Conservation (phyloP, 768 basidiomycete genomes). For the Tulasnella sp. region DNA sequence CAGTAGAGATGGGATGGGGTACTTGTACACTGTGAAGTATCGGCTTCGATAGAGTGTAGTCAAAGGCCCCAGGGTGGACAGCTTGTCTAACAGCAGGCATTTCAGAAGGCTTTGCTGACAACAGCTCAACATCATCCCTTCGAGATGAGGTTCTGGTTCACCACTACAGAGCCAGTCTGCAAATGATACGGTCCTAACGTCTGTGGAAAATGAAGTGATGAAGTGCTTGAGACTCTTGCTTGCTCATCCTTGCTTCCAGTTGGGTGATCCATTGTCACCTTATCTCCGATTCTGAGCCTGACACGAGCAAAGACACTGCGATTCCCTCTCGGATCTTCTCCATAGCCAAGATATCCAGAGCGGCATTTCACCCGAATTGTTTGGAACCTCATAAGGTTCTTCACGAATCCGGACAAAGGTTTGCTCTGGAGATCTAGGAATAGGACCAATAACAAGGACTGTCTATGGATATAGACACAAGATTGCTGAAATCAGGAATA, state of each 20-base stretch:
- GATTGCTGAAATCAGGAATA: slow-evolving; percentile 72
- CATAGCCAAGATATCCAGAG: slow-evolving; percentile 85
- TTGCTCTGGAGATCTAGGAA: slow-evolving; percentile 42
- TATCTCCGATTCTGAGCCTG: slow-evolving; percentile 70
- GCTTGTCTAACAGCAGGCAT: slow-evolving; percentile 84
- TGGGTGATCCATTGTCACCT: slow-evolving; percentile 76
- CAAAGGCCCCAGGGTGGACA: slow-evolving; percentile 62
- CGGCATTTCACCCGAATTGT: slow-evolving; percentile 86
- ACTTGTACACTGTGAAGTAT: too few relatives aligned
- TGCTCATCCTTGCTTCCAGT: slow-evolving; percentile 48
- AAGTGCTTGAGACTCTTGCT: slow-evolving; percentile 70
- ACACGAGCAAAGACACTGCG: slow-evolving; percentile 82
- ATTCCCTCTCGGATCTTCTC: slow-evolving; percentile 86
- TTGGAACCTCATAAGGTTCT: slow-evolving; percentile 55
- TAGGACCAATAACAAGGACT: slow-evolving; percentile 95
- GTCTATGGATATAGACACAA: slow-evolving; percentile 75
- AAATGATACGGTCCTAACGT: slow-evolving; percentile 64
- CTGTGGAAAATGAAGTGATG: slow-evolving; percentile 76
- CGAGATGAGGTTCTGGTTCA: slow-evolving; percentile 31
- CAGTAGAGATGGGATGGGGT: too few relatives aligned
- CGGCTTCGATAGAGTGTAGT: too few relatives aligned
- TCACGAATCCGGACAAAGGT: slow-evolving; percentile 42
- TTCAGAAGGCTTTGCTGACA: slow-evolving; percentile 70
- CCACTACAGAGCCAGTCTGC: slow-evolving; percentile 63
- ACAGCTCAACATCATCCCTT: slow-evolving; percentile 53